A percentile compares a stretch with the other conserved stretches of the same genome.
Evolutionary conservation across 1,139 yeast species (phyloP).

Genomic region (Hanseniaspora uvarum): DNA sequence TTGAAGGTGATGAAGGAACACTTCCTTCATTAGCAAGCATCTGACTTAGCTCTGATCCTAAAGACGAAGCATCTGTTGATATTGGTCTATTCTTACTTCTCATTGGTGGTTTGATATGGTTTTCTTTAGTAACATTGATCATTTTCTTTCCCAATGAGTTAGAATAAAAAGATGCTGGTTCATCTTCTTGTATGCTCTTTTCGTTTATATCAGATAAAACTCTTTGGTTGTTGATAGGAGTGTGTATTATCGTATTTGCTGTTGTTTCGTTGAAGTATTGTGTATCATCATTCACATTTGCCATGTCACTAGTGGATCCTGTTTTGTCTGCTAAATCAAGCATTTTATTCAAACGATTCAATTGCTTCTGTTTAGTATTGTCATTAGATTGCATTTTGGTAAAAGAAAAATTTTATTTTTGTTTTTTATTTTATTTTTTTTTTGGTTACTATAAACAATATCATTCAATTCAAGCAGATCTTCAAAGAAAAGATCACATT

Average conservation of each 20-base stretch:
- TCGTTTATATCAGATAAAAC: neutral
- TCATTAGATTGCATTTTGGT: neutral
- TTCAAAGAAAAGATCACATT: no score
- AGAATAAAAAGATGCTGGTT: neutral
- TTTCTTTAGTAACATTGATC: constrained; percentile 12
- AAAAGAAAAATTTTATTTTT: constrained; percentile 61
- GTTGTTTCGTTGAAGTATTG: neutral
- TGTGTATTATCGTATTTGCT: neutral
- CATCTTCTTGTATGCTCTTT: neutral
- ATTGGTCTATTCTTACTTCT: constrained; percentile 8
- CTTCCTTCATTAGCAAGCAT: neutral
- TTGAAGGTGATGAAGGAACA: neutral
- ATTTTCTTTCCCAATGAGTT: constrained; percentile 3
- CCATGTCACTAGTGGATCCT: constrained; percentile 15
- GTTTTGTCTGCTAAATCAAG: constrained; percentile 14
- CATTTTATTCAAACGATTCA: constrained; percentile 10
- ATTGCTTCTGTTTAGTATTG: neutral
- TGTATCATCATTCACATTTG: constrained; percentile 5
- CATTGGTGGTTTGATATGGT: constrained; percentile 9
- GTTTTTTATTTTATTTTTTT: constrained; percentile 79
- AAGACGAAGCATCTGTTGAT: constrained; percentile 6
- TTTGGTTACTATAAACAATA: no score
- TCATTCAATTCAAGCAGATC: no score
- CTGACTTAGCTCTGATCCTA: neutral
- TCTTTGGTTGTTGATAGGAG: neutral